Conservation (phyloP, 2,329 filamentous ascomycete genomes). For the Beauveria varroae region DNA sequence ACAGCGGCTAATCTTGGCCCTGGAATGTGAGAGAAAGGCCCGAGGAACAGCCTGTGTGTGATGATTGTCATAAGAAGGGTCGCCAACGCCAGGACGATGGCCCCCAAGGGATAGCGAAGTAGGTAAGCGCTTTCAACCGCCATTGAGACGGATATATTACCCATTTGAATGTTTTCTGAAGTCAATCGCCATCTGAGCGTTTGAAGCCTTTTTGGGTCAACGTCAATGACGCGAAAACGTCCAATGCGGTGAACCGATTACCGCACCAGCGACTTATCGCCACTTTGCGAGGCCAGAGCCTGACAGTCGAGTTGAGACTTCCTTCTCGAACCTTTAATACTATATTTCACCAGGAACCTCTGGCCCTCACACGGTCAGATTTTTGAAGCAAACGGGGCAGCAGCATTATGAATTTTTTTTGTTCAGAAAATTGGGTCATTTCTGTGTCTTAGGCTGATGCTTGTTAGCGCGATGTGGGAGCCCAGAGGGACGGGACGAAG, state of each 20-base stretch:
- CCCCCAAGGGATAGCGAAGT: background rate
- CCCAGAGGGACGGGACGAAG: no score
- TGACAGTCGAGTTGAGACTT: background rate
- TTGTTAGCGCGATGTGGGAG: background rate
- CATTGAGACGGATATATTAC: background rate
- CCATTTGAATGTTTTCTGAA: background rate
- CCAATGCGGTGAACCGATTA: background rate
- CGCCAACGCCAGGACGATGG: background rate
- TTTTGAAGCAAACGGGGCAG: background rate
- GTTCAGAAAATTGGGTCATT: background rate
- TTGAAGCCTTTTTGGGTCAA: background rate
- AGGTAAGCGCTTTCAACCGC: background rate
- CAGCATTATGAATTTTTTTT: background rate
- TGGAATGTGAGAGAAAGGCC: conserved; percentile 37
- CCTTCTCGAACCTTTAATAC: background rate
- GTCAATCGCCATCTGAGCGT: background rate
- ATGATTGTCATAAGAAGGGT: background rate
- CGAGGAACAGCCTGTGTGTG: conserved; percentile 34
- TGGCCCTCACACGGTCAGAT: no score
- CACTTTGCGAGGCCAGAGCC: background rate
- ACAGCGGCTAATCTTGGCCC: conserved; percentile 40
- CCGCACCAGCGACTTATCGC: background rate
- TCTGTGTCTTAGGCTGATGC: background rate
- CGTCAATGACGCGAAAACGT: background rate
- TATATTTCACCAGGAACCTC: background rate